A percentile compares a stretch with the other conserved stretches of the same genome.
Conservation (phyloP, 179 eudicot genomes). For the Heliamphora pulchella region DNA sequence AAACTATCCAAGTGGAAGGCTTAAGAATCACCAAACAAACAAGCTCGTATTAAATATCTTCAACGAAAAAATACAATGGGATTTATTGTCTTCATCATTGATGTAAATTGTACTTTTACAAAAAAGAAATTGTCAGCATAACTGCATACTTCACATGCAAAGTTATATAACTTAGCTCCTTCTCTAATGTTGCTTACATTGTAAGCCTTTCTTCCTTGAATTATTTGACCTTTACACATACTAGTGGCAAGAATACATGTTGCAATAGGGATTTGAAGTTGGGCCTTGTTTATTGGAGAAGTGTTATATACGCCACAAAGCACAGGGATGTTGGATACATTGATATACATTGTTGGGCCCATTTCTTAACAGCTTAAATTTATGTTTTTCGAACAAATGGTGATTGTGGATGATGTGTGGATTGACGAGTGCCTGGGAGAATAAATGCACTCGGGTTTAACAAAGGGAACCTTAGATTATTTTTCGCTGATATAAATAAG, state of each 20-base stretch:
- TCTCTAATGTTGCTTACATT: background rate
- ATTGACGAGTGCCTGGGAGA: too few relatives aligned
- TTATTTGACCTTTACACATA: background rate
- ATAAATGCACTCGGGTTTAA: too few relatives aligned
- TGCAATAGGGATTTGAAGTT: background rate
- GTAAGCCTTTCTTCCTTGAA: background rate
- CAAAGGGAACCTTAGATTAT: background rate
- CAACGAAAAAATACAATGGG: background rate
- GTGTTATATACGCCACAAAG: background rate
- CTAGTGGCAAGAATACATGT: background rate
- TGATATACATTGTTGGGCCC: too few relatives aligned
- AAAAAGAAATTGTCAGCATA: background rate
- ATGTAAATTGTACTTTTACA: background rate
- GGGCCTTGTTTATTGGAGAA: background rate
- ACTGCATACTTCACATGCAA: background rate
- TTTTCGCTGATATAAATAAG: background rate
- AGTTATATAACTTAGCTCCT: too few relatives aligned
- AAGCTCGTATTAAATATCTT: background rate
- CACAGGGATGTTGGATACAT: too few relatives aligned
- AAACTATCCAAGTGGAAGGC: background rate
- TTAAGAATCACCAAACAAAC: background rate
- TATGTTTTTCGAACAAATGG: too few relatives aligned
- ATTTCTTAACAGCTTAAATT: too few relatives aligned
- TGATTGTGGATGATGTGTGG: too few relatives aligned
- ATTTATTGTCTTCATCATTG: background rate